Conservation (phyloP, 1,284 basidiomycete species). For the Trametes versicolor region DNA sequence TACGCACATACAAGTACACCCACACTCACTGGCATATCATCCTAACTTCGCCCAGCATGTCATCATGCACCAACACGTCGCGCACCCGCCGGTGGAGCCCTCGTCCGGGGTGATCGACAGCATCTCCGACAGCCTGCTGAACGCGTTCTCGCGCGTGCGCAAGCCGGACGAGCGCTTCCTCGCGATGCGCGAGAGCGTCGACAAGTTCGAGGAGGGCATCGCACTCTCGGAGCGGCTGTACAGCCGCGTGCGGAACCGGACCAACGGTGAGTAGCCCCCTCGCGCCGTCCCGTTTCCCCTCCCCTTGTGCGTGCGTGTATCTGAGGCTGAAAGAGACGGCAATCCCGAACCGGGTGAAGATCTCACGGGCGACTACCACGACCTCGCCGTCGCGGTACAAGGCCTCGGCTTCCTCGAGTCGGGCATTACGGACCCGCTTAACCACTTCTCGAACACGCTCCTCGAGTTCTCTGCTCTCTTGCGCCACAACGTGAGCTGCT, state of each 20-base stretch:
- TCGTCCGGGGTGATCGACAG: slow-evolving; percentile 90
- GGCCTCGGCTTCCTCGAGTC: slow-evolving; percentile 97
- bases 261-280: slow-evolving; percentile 79
- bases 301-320: slow-evolving; percentile 50
- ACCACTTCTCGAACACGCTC: slow-evolving; percentile 95
- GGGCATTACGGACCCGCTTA: slow-evolving; percentile 96
- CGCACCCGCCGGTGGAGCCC: slow-evolving; percentile 86
- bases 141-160: slow-evolving; percentile 93
- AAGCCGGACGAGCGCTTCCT: slow-evolving; percentile 98
- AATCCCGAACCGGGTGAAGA: slow-evolving; percentile 84
- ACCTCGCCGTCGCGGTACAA: slow-evolving; percentile 94
- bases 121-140: slow-evolving; percentile 94
- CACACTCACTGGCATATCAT: neutral
- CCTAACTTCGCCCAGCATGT: slow-evolving; percentile 71
- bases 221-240: slow-evolving; percentile 84
- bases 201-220: slow-evolving; percentile 95
- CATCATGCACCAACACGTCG: slow-evolving; percentile 94
- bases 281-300: slow-evolving; percentile 39
- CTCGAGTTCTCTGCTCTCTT: slow-evolving; percentile 91
- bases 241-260: slow-evolving; percentile 77
- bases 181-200: slow-evolving; percentile 89
- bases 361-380: slow-evolving; percentile 96
- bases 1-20: slow-evolving; percentile 50
- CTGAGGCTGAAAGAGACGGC: slow-evolving; percentile 86
- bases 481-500: slow-evolving; percentile 75